These are phyloP conservation scores for Trichoderma cornu-damae DNA, from an alignment of 2,329 filamentous ascomycete genomes.

Conservation along the genomic window DNA sequence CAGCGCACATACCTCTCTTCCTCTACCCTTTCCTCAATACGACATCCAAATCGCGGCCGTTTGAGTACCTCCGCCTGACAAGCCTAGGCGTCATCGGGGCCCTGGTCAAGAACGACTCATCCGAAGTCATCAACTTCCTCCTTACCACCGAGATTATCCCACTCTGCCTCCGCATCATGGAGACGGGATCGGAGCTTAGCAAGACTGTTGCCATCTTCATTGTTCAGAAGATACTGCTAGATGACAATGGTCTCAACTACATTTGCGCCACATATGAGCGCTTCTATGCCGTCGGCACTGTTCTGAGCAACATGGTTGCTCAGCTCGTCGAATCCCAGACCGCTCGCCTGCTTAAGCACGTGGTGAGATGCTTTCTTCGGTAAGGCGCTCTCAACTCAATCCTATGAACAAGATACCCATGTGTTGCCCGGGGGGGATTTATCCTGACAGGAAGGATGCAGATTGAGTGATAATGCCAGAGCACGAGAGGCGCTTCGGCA, in stretches of 20 bases:
- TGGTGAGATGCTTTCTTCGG: slow-evolving; percentile 94
- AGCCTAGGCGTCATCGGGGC: slow-evolving; percentile 95
- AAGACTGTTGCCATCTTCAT: slow-evolving; percentile 99
- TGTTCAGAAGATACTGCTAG: slow-evolving; percentile 95
- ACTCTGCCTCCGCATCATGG: slow-evolving; percentile 96
- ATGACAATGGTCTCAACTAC: slow-evolving; percentile 94
- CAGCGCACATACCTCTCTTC: slow-evolving; percentile 95
- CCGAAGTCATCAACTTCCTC: slow-evolving; percentile 97
- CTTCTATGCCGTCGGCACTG: slow-evolving; percentile 96
- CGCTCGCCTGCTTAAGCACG: slow-evolving; percentile 90
- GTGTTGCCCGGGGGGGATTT: neutral
- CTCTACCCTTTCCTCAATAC: slow-evolving; percentile 98
- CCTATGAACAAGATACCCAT: neutral
- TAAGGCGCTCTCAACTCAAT: slow-evolving; percentile 39
- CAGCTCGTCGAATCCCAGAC: slow-evolving; percentile 98
- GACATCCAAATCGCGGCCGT: slow-evolving; percentile 94
- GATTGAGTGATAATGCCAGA: slow-evolving; percentile 90
- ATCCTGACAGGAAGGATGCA: slow-evolving; percentile 36
- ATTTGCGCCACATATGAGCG: slow-evolving; percentile 98
- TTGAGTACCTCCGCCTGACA: slow-evolving; percentile 93
- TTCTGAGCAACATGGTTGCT: slow-evolving; percentile 97
- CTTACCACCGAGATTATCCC: slow-evolving; percentile 98
- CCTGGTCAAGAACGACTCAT: slow-evolving; percentile 96
- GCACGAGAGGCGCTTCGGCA: slow-evolving; percentile 92
- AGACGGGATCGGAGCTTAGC: slow-evolving; percentile 94